Base-by-base conservation (phyloP, 1,284 basidiomycete genomes). In the Microbotryomycetes sp. region DNA sequence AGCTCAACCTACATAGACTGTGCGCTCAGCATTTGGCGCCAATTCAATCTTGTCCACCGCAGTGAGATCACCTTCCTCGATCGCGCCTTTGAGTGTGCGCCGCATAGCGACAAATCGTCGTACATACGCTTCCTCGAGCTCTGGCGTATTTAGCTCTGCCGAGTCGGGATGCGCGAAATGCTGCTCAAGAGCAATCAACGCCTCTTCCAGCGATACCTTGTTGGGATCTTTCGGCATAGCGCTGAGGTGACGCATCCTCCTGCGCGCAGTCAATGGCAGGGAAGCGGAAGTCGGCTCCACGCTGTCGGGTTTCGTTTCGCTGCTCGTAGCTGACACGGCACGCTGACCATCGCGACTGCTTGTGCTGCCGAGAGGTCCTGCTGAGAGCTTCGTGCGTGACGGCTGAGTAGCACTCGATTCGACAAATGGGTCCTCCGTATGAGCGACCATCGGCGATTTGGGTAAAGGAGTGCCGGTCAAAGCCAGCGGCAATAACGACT, bases 61-160 rank as follows among this genome's bases (percentile, higher is more conserved):
- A 3, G 78, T 69, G 51, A 80, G 73, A 58, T 76, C 74, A 42
- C 74, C 75, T 0, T 67, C 59, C 12, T 70, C 62, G 59, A 80
- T 74, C 5, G 77, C 74, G 28, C 70, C 73, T 54, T 76, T 72
- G 28, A 80, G 69, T 63, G 78, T 78, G 25, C 78, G 74, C 25
- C 76, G 70, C 29, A 80, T 67, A 6, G 78, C 73, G 63, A 80
- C 75, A 42, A 75, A 76, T 45, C 75, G 71, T 7, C 77, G 71
- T 14, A 80, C 79, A 58, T 74, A 77, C n/a, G 74, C 74, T 67
- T 80, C 79, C 65, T 80, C 79, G 15, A 78, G 76, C 54, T 79
- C 77, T 4, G 75, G 70, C 22, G 73, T 74, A 19, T 75, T 76
- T 22, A 78, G 73, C 55, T 76, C 73, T 19, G 76, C 69, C 16